Base-by-base conservation (phyloP, 208 protist species). In the Strigomonas galati region DNA sequence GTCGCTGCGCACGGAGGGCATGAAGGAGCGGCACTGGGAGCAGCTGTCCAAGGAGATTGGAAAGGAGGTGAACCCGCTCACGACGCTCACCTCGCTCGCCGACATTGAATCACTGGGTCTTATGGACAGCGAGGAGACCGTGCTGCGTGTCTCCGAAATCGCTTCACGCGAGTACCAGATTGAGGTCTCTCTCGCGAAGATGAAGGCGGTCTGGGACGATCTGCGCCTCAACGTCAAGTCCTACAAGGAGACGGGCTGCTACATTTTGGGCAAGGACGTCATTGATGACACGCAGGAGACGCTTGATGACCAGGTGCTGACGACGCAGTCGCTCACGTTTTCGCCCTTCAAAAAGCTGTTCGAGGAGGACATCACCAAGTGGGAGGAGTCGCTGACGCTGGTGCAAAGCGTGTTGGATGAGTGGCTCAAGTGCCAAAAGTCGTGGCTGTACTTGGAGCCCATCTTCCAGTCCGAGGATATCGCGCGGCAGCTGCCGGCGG, bases 381-480 rank as follows among this genome's bases (percentile, higher is more conserved):
- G 97, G 97, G 97, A 99, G 65, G 62, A 64, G 12, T 87, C 88
- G 48, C 79, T 99, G 24, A 90, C 89, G 65, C 63, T 88, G 0
- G 83, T 97, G 31, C 90, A 96, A 54, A 80, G 91, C 68, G 94
- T 98, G 21, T 71, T 99, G 26, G 97, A 99, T 59, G 93, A 96
- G 71, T 98, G 96, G 96, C 74, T 98, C 27, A 65, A 76, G 48
- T 97, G 92, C 71, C 97, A 99, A 76, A 89, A 93, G 69, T 84
- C 91, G 31, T 99, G 97, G 97, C 82, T 99, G 37, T 98, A 98
- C 69, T 76, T 99, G 19, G 95, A 98, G 70, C 97, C 97, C 63
- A 99, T 99, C 71, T 99, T 99, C 67, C 85, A 93, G 64, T 98
- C 96, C 6, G 95, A 98, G 66, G 97, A 99, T 69, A 99, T 99